Conservation (phyloP, 805 yeast species). For the Candida hungchunana region DNA sequence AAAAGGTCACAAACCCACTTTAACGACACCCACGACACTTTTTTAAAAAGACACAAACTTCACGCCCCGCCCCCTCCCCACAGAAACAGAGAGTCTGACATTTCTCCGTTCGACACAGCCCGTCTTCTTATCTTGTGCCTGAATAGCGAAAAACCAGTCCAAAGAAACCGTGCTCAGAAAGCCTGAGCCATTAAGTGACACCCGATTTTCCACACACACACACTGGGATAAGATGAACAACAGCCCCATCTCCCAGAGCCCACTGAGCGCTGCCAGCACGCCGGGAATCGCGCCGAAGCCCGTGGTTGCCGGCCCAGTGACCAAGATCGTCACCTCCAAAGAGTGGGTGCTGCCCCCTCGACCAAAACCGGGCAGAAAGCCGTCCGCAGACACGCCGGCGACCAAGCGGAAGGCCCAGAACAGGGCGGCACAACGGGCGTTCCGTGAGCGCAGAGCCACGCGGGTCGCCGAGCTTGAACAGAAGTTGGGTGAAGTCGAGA, state of each 20-base stretch:
- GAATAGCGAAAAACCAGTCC: no score
- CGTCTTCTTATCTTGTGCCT: not conserved
- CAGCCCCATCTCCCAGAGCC: conserved; percentile 13
- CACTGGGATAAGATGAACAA: conserved; percentile 1
- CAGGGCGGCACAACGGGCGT: conserved; percentile 91
- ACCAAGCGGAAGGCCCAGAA: conserved; percentile 86
- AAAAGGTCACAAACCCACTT: conserved; percentile 3
- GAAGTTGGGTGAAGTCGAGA: conserved; percentile 61
- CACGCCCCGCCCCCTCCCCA: not conserved
- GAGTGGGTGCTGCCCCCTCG: conserved; percentile 80
- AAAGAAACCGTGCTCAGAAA: no score
- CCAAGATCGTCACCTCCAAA: conserved; percentile 58
- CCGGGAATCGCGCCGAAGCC: conserved; percentile 25
- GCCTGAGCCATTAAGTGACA: not conserved
- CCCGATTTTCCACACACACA: not conserved
- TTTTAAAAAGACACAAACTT: not conserved
- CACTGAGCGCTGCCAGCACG: conserved; percentile 8
- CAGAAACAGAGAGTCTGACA: no score
- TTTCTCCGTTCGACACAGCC: no score
- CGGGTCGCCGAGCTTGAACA: conserved; percentile 75
- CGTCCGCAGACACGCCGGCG: conserved; percentile 71
- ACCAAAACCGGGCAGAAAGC: conserved; percentile 68
- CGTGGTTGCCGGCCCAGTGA: conserved; percentile 21
- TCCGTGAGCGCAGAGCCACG: conserved; percentile 82
- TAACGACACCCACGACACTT: no score